These are phyloP conservation scores for Asterionellopsis glacialis DNA, from an alignment of 108 stramenopile genomes.

Conservation along the genomic window DNA sequence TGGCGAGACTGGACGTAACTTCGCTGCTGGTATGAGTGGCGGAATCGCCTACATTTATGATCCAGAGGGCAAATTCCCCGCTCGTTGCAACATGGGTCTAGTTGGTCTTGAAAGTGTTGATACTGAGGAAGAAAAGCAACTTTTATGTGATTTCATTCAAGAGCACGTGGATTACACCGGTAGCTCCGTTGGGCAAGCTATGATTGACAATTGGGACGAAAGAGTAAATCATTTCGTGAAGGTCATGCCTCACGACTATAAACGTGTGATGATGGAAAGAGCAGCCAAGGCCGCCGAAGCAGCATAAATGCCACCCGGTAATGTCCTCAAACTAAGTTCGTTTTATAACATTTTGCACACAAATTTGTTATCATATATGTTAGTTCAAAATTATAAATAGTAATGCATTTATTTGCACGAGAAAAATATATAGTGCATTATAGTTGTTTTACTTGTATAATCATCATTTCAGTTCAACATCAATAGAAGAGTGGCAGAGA, in stretches of 20 bases:
- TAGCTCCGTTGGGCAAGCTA: constrained; percentile 69
- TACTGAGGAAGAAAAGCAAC: constrained; percentile 73
- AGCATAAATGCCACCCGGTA: background rate
- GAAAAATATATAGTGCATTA: too few species aligned
- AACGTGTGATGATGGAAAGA: constrained; percentile 83
- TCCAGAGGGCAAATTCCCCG: constrained; percentile 86
- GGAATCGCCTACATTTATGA: constrained; percentile 97
- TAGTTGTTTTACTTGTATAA: too few species aligned
- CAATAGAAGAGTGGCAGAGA: too few species aligned
- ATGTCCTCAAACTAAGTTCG: too few species aligned
- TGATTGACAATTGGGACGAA: constrained; percentile 89
- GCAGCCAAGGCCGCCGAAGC: constrained; percentile 43
- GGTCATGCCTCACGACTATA: constrained; percentile 96
- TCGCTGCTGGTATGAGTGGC: constrained; percentile 98
- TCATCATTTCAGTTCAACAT: too few species aligned
- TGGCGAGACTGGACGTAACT: constrained; percentile 95
- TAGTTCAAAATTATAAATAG: too few species aligned
- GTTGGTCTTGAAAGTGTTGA: constrained; percentile 85
- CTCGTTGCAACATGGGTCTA: constrained; percentile 96
- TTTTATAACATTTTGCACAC: too few species aligned
- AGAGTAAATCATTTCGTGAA: constrained; percentile 81
- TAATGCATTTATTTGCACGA: too few species aligned
- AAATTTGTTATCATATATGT: too few species aligned
- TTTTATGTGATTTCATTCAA: constrained; percentile 82
- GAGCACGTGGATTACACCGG: constrained; percentile 89